Evolutionary conservation across 208 protist genomes (phyloP).

Genomic region (Acanthamoeba divionensis): DNA sequence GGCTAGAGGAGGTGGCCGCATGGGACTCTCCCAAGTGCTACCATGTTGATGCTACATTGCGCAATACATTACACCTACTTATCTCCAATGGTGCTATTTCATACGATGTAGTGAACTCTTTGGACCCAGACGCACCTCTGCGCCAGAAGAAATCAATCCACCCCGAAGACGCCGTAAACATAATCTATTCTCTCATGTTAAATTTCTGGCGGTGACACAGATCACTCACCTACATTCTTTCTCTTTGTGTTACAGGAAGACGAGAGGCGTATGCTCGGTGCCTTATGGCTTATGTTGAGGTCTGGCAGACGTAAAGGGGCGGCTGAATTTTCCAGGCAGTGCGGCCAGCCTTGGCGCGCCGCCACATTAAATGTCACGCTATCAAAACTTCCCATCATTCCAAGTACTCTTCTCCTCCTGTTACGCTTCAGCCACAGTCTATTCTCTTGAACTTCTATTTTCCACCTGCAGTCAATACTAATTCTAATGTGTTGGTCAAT

Average conservation of each 20-base stretch:
- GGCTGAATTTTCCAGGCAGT: background rate
- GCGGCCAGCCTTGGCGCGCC: background rate
- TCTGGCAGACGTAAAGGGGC: background rate
- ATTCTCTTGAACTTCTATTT: background rate
- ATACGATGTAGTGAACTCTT: background rate
- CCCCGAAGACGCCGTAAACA: background rate
- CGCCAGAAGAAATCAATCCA: background rate
- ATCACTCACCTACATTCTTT: too few relatives aligned
- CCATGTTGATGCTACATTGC: background rate
- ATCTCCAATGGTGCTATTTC: background rate
- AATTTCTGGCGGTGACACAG: too few relatives aligned
- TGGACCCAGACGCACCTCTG: background rate
- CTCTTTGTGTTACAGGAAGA: background rate
- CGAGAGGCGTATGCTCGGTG: background rate
- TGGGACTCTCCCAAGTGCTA: background rate
- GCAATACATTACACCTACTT: background rate
- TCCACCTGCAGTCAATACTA: too few relatives aligned
- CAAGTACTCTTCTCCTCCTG: background rate
- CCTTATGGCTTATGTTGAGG: background rate
- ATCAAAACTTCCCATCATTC: background rate
- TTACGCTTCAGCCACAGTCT: background rate
- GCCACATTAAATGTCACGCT: background rate
- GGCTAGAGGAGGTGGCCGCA: background rate
- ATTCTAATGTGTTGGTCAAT: too few relatives aligned
- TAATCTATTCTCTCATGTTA: background rate